Base-by-base conservation (phyloP, 202 grass and related monocot genomes). In the Bolboschoenoplectus hybrid region DNA sequence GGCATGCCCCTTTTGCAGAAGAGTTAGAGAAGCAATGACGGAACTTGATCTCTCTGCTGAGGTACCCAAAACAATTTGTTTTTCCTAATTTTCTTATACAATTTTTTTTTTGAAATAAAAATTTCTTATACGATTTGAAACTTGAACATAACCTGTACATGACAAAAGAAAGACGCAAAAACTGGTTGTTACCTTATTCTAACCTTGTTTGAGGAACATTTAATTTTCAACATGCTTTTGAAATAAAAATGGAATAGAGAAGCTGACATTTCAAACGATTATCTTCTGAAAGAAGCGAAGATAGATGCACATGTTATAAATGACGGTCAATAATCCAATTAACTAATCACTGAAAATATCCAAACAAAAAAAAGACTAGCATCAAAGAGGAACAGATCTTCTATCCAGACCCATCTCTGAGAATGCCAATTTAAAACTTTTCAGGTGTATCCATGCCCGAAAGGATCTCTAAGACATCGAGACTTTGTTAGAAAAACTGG, bases 1-100 rank as follows among this genome's bases (percentile, higher is more conserved):
- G 89, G 96, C 96, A 86, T 98, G 96, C 20, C 93, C 96, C 63
- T 98, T 95, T 85, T 95, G 96, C 90, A 92, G 91, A 91, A 94
- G 96, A 80, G 96, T 94, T 8, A 88, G 96, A n/a, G 96, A 98
- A 90, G 91, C 96, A 71, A 80, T 98, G 85, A 98, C 96, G 19
- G 96, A 98, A 85, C 89, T 98, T 73, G 93, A 98, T 86, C 89
- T 98, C 82, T 91, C 91, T 19, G 74, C 52, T 79, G 74, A 79
- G 74, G 74, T 79, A 79, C 74, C 74, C 74, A 10, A 39, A 40
- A 38, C 49, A 17, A 6, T 71, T 45, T 71, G 6, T n/a, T 45
- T 50, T 47, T 2, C 46, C 20, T 43, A 77, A 5, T 77, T 74
- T 35, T 47, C n/a, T 5, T 85, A 57, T 7, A 61, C 43, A 44